Conservation (phyloP, 176 grass and related monocot species). For the Ensete ventricosum region DNA sequence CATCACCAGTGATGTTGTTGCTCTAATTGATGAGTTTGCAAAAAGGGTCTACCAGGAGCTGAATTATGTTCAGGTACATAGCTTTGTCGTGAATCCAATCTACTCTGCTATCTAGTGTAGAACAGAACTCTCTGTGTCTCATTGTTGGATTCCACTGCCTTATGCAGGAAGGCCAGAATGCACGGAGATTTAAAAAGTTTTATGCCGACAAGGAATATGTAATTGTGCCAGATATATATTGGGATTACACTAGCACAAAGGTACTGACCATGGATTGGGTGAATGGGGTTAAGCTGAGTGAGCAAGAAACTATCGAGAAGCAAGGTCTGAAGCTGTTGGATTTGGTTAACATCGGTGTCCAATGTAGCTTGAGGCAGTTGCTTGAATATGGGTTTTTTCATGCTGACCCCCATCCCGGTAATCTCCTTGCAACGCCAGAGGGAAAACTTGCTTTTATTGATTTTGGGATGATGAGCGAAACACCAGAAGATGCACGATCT, state of each 20-base stretch:
- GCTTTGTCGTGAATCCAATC: neutral
- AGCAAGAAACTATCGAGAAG: slow-evolving; percentile 75
- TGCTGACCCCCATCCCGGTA: slow-evolving; percentile 93
- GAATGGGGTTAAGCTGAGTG: slow-evolving; percentile 85
- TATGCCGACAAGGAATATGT: slow-evolving; percentile 91
- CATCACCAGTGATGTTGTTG: slow-evolving; percentile 79
- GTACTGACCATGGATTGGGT: slow-evolving; percentile 97
- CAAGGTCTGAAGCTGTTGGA: slow-evolving; percentile 80
- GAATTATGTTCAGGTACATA: slow-evolving; percentile 93
- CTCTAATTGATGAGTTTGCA: slow-evolving; percentile 92
- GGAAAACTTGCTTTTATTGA: slow-evolving; percentile 94
- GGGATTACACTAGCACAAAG: slow-evolving; percentile 92
- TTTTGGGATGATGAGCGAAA: slow-evolving; percentile 99
- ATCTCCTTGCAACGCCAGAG: slow-evolving; percentile 80
- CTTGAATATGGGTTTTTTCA: slow-evolving; percentile 95
- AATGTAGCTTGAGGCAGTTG: slow-evolving; percentile 96
- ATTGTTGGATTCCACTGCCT: neutral
- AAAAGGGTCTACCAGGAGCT: slow-evolving; percentile 93
- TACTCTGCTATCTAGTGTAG: neutral
- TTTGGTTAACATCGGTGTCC: slow-evolving; percentile 90
- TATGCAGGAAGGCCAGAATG: slow-evolving; percentile 90
- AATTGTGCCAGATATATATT: slow-evolving; percentile 91
- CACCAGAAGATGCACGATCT: slow-evolving; percentile 78
- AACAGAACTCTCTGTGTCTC: neutral
- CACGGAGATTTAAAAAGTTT: slow-evolving; percentile 81